A percentile compares a stretch with the other conserved stretches of the same genome.
Evolutionary conservation across 1,284 basidiomycete genomes (phyloP).

Genomic region (Sporisorium reilianum): DNA sequence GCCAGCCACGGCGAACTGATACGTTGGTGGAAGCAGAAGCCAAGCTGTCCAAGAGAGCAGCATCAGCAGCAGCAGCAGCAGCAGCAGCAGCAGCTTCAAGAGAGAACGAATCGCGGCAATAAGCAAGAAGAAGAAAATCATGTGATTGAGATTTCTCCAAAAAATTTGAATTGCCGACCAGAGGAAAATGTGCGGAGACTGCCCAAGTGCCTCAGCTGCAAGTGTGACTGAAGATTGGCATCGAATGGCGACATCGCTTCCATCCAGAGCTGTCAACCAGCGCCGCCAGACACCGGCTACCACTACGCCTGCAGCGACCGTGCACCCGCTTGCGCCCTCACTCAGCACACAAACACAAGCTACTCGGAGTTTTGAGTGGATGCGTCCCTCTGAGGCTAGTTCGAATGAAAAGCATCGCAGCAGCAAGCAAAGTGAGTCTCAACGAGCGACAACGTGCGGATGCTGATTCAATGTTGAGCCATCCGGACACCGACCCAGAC

Average conservation of each 20-base stretch:
- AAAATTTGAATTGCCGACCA: conserved; percentile 2
- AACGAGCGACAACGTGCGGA: no score
- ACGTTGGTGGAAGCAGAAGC: no score
- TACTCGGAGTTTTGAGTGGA: no score
- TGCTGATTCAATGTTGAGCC: no score
- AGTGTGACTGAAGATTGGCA: conserved; percentile 35
- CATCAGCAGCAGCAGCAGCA: neutral
- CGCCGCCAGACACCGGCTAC: no score
- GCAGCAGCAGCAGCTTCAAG: conserved; percentile 1
- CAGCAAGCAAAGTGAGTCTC: no score
- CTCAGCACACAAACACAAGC: neutral
- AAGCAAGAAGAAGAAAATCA: no score
- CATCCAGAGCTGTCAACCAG: conserved; percentile 38
- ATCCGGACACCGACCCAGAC: no score
- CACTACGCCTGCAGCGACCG: neutral
- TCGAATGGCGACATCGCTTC: conserved; percentile 42
- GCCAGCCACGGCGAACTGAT: neutral
- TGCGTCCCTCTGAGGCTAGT: no score
- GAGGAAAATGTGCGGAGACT: neutral
- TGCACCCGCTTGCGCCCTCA: neutral
- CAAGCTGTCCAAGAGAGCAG: neutral
- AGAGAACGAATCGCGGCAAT: no score
- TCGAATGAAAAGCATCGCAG: no score
- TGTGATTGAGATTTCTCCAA: conserved; percentile 4
- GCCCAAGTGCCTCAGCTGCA: conserved; percentile 13